phyloP scores from a whole-genome alignment of 2,329 filamentous ascomycete genomes.

The Hypoxylon sp. region DNA sequence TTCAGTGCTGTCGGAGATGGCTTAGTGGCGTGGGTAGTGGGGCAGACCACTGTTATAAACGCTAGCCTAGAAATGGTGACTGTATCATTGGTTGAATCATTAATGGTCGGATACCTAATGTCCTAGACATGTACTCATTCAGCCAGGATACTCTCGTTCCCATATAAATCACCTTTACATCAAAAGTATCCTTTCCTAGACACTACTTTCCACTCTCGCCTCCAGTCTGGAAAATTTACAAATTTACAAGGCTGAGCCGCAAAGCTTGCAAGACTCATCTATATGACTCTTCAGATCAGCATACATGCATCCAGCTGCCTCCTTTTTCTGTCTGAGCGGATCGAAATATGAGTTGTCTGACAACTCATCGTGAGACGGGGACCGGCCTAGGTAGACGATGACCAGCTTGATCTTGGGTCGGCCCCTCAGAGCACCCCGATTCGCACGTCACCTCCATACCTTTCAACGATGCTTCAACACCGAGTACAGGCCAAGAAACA shows the following conservation, averaged over 20 bases:
- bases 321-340: neutral
- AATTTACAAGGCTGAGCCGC: conserved; percentile 2
- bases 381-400: conserved; percentile 44
- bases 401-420: conserved; percentile 40
- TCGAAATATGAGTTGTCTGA: conserved; percentile 34
- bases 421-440: conserved; percentile 20
- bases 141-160: neutral
- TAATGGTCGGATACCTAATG: no score
- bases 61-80: conserved; percentile 3
- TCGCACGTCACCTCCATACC: conserved; percentile 14
- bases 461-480: conserved; percentile 23
- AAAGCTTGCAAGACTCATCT: conserved; percentile 3
- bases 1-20: conserved; percentile 11
- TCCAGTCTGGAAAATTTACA: neutral
- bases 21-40: conserved; percentile 17
- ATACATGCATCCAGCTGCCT: neutral
- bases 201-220: neutral
- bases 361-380: conserved; percentile 27
- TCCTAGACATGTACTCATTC: conserved; percentile 3
- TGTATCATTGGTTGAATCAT: conserved; percentile 18
- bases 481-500: neutral
- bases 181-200: neutral
- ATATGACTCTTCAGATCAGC: neutral
- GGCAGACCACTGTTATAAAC: conserved; percentile 9
- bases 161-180: neutral